Evolutionary conservation across 2,329 filamentous ascomycete genomes (phyloP), one percentile per base, ranked within the genome.

Genomic region (Neoascochyta sp.): DNA sequence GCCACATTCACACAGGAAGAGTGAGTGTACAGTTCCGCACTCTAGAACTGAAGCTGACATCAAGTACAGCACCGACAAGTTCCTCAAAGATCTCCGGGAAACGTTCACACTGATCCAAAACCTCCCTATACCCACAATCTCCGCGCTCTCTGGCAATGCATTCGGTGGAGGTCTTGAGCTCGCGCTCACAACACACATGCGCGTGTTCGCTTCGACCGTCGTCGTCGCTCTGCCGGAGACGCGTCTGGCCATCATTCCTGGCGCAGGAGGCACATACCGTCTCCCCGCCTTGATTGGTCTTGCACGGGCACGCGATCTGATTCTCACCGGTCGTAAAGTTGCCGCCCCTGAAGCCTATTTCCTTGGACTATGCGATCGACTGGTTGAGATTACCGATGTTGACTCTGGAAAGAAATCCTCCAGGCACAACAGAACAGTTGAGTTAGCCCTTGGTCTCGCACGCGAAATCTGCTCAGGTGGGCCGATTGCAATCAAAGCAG

Each of bases 101-200:
- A 93, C 90, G 27, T 81, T 98, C 55, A 70, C 76, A 22, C 70
- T 76, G 22, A 76, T 98, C 36, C 75, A 86, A 16, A 63, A 71
- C 37, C 81, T 98, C 22, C 85, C 83, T 9, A 81, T 96, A 47
- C 92, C 92, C 16, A 94, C 90, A 29, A 90, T 98, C 57, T 81
- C 85, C 3, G 88, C 88, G 34, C 78, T 98, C 41, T 83, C 83
- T 32, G 92, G 86, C 27, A 69, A 86, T 35, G 92, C 92, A 5
- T 81, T 96, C 16, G 92, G 92, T 42, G 92, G 92, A 52, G 92
- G 92, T 25, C 80, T 98, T 44, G 92, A 98, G 67, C 78, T 98
- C 30, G 90, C 88, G 2, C 78, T 98, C 5, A 81, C 83, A 47
- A 94, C 90, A 2, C 81, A 92, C 63, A 80, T 98, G 64, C 86